Conservation (phyloP, 2,329 filamentous ascomycete species). For the Arthrobotrys conoides region DNA sequence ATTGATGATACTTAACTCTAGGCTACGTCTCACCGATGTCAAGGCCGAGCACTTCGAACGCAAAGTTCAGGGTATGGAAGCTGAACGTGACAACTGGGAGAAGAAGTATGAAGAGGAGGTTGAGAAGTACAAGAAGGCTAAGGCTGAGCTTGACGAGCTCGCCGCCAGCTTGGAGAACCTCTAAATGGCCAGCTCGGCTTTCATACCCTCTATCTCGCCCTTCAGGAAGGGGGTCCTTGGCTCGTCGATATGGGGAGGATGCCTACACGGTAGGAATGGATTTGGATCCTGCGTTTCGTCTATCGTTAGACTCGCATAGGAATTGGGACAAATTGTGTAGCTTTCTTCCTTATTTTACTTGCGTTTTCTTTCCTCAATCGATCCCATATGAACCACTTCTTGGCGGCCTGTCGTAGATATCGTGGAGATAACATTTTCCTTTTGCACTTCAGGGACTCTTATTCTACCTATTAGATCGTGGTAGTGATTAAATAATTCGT, state of each 20-base stretch:
- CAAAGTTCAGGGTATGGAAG: constrained; percentile 97
- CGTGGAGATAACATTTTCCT: constrained; percentile 7
- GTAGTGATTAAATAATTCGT: constrained; percentile 11
- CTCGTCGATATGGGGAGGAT: constrained; percentile 2
- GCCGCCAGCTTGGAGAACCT: constrained; percentile 42
- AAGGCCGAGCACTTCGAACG: constrained; percentile 99
- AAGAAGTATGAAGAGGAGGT: constrained; percentile 97
- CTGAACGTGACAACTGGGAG: constrained; percentile 94
- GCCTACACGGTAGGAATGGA: constrained; percentile 17
- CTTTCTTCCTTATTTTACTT: constrained; percentile 41
- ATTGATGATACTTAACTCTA: constrained; percentile 67
- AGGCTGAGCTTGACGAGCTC: constrained; percentile 86
- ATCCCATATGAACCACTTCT: constrained; percentile 19
- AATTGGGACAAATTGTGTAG: constrained; percentile 50
- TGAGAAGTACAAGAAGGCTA: constrained; percentile 84
- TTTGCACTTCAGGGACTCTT: neutral
- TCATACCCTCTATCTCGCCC: neutral
- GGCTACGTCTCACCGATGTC: constrained; percentile 98
- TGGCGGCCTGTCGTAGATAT: constrained; percentile 32
- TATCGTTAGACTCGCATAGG: constrained; percentile 9
- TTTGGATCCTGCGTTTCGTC: constrained; percentile 23
- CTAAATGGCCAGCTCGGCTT: constrained; percentile 13
- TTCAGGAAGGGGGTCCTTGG: neutral
- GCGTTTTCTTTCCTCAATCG: constrained; percentile 42
- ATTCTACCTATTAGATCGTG: constrained; percentile 14